Evolutionary conservation across 768 basidiomycete species (phyloP).

Genomic region (Boletus rufocinnamomeus): DNA sequence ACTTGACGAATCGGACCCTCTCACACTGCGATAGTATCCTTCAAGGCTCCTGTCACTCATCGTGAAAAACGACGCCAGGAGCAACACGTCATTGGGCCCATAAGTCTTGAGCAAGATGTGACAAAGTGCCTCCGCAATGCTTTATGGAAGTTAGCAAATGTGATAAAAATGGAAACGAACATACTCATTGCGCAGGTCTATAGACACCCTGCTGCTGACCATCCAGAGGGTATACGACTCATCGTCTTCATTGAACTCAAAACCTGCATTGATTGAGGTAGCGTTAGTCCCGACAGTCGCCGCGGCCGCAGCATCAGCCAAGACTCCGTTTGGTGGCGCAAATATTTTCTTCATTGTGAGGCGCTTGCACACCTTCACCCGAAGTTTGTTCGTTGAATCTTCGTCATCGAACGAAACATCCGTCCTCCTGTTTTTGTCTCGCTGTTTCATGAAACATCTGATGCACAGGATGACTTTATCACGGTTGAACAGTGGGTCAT

Average conservation of each 20-base stretch:
- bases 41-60: background rate
- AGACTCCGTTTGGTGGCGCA: conserved; percentile 6
- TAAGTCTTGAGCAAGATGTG: conserved; percentile 9
- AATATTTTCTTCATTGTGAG: conserved; percentile 10
- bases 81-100: conserved; percentile 10
- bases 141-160: background rate
- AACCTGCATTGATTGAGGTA: conserved; percentile 3
- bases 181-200: conserved; percentile 9
- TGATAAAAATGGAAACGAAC: background rate
- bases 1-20: background rate
- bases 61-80: conserved; percentile 4
- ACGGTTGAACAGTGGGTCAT: background rate
- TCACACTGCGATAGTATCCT: conserved; percentile 4
- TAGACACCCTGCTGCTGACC: background rate
- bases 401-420: background rate
- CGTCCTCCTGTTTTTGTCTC: conserved; percentile 2
- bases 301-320: background rate
- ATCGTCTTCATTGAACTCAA: background rate
- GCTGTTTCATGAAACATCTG: conserved; percentile 9
- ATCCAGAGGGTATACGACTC: conserved; percentile 12
- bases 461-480: conserved; percentile 6
- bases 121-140: conserved; percentile 11
- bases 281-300: background rate
- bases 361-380: conserved; percentile 1
- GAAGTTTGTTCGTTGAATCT: background rate